These are phyloP conservation scores for Beauveria asiatica DNA, from an alignment of 2,329 filamentous ascomycete species.

Conservation along the genomic window DNA sequence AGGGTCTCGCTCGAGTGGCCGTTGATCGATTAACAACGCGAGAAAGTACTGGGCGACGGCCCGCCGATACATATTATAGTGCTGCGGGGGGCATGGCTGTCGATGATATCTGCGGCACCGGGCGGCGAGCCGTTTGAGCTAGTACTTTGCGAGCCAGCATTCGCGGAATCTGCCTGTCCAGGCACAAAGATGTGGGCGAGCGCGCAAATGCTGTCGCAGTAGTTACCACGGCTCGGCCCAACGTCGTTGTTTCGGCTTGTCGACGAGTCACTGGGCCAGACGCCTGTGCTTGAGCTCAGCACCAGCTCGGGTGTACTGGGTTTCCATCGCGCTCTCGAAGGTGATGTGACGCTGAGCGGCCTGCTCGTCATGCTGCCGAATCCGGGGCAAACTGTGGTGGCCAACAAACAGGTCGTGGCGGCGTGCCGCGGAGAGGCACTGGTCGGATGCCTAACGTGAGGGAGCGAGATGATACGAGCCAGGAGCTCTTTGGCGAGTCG, in stretches of 20 bases:
- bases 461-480: constrained; percentile 37
- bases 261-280: constrained; percentile 23
- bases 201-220: constrained; percentile 73
- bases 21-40: constrained; percentile 53
- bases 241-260: constrained; percentile 39
- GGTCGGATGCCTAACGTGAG: constrained; percentile 69
- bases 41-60: constrained; percentile 68
- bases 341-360: constrained; percentile 70
- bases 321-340: constrained; percentile 64
- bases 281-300: constrained; percentile 65
- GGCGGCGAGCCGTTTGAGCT: constrained; percentile 47
- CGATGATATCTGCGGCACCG: constrained; percentile 41
- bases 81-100: constrained; percentile 64
- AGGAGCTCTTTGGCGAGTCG: constrained; percentile 32
- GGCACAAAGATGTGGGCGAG: constrained; percentile 96
- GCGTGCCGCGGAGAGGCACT: constrained; percentile 50
- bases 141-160: constrained; percentile 71
- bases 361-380: constrained; percentile 78
- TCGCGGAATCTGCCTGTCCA: constrained; percentile 72
- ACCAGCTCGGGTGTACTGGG: constrained; percentile 89
- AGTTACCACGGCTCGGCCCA: constrained; percentile 44
- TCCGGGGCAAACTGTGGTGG: constrained; percentile 60
- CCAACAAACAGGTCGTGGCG: constrained; percentile 51
- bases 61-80: constrained; percentile 70
- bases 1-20: constrained; percentile 62